These are phyloP conservation scores for Rhododendron henanense DNA, from an alignment of 148 eudicot species.

Conservation along the genomic window DNA sequence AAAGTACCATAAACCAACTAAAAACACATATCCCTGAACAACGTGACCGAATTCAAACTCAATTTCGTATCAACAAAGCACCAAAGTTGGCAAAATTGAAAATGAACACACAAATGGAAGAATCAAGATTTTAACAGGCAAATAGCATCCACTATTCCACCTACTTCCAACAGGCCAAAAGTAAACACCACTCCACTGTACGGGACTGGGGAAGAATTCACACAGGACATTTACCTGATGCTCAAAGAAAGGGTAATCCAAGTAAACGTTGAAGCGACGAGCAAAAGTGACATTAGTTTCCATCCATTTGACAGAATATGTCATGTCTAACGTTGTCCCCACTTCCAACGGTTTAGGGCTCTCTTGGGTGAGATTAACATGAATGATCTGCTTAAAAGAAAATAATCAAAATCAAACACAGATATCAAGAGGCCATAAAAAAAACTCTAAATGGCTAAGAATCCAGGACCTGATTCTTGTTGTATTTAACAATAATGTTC, in stretches of 20 bases:
- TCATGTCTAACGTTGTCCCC: slow-evolving; percentile 73
- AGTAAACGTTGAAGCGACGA: slow-evolving; percentile 90
- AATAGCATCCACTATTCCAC: neutral
- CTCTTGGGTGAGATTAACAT: slow-evolving; percentile 91
- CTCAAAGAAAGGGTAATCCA: slow-evolving; percentile 96
- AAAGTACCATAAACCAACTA: neutral
- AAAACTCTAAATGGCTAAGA: neutral
- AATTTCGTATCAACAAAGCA: neutral
- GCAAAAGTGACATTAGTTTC: slow-evolving; percentile 69
- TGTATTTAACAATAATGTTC: slow-evolving; percentile 60
- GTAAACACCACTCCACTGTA: too few species aligned
- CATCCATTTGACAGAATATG: slow-evolving; percentile 84
- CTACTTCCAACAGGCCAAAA: too few species aligned
- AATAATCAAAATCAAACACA: neutral
- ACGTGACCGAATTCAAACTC: neutral
- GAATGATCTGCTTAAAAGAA: slow-evolving; percentile 67
- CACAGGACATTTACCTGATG: slow-evolving; percentile 62
- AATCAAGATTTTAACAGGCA: neutral
- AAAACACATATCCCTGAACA: neutral
- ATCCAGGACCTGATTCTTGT: slow-evolving; percentile 66
- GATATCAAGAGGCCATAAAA: neutral
- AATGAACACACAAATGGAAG: neutral
- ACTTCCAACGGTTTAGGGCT: slow-evolving; percentile 76
- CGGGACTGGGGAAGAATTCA: neutral
- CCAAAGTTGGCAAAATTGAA: neutral